phyloP scores from a whole-genome alignment of 73 alveolate species.

The Paramecium tetraurelia region DNA sequence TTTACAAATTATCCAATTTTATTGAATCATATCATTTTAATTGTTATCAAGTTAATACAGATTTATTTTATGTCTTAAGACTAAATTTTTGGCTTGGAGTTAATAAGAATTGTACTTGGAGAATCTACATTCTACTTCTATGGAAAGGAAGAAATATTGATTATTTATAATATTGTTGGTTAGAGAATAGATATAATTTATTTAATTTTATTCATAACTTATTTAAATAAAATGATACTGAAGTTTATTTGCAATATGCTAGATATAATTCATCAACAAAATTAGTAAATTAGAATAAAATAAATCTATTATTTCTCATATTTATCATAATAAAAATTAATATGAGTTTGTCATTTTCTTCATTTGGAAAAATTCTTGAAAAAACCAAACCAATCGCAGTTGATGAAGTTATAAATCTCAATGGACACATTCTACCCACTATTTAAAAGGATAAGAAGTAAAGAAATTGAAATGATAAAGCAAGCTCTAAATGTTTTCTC shows the following conservation, averaged over 20 bases:
- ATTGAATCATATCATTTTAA: background rate
- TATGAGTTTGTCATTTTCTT: conserved; percentile 13
- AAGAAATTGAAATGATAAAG: background rate
- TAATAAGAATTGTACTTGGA: background rate
- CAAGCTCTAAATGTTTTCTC: background rate
- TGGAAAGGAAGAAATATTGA: background rate
- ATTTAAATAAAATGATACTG: background rate
- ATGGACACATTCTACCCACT: background rate
- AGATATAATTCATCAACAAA: background rate
- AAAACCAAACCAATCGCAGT: conserved; percentile 33
- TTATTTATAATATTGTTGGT: no score
- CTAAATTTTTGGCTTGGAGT: background rate
- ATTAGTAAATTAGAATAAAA: background rate
- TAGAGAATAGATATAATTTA: background rate
- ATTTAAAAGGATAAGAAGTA: background rate
- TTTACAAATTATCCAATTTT: background rate
- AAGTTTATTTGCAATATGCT: background rate
- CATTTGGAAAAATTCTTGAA: conserved; percentile 25
- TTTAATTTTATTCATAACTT: background rate
- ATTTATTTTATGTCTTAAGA: background rate
- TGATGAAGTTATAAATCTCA: background rate
- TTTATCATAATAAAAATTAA: background rate
- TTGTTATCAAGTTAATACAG: background rate
- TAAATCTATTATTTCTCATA: background rate
- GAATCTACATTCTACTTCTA: background rate